A percentile compares a stretch with the other conserved stretches of the same genome.
Evolutionary conservation across 768 basidiomycete genomes (phyloP).

Genomic region (Leucogyrophana mollusca): DNA sequence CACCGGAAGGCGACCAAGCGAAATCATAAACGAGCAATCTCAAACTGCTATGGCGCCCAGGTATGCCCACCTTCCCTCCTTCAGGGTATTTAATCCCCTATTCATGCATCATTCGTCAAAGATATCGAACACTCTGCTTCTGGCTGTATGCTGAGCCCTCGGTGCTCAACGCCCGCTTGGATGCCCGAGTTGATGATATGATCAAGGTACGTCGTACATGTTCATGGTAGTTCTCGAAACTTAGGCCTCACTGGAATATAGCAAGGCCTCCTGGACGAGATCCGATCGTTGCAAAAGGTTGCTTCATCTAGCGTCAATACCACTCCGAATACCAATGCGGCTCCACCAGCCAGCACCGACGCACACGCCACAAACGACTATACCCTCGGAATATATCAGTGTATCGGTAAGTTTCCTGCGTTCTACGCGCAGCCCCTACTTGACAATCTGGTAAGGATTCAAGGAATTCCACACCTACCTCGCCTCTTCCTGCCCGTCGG

Average conservation of each 20-base stretch:
- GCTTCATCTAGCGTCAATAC: conserved; percentile 8
- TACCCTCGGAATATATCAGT: conserved; percentile 88
- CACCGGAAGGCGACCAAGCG: conserved; percentile 60
- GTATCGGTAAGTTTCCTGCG: conserved; percentile 63
- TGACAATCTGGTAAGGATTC: conserved; percentile 61
- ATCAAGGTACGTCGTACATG: conserved; percentile 53
- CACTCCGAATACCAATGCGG: conserved; percentile 28
- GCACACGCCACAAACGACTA: conserved; percentile 41
- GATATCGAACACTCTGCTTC: conserved; percentile 83
- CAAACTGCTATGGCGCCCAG: conserved; percentile 44
- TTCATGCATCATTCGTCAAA: conserved; percentile 28
- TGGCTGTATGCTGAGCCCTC: conserved; percentile 84
- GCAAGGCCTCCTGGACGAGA: conserved; percentile 82
- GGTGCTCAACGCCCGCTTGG: conserved; percentile 63
- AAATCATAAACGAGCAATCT: conserved; percentile 66
- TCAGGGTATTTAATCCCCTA: neutral
- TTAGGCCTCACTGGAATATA: conserved; percentile 25
- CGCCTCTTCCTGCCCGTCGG: conserved; percentile 36
- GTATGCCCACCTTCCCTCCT: conserved; percentile 29
- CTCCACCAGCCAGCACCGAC: neutral
- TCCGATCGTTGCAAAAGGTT: conserved; percentile 48
- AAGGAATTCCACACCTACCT: conserved; percentile 83
- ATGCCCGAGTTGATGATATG: conserved; percentile 87
- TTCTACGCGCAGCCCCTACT: neutral
- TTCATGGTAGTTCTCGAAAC: neutral